Evolutionary conservation across 805 yeast genomes (phyloP), one percentile per base, ranked within the genome.

Genomic region (Kazachstania psychrophila): DNA sequence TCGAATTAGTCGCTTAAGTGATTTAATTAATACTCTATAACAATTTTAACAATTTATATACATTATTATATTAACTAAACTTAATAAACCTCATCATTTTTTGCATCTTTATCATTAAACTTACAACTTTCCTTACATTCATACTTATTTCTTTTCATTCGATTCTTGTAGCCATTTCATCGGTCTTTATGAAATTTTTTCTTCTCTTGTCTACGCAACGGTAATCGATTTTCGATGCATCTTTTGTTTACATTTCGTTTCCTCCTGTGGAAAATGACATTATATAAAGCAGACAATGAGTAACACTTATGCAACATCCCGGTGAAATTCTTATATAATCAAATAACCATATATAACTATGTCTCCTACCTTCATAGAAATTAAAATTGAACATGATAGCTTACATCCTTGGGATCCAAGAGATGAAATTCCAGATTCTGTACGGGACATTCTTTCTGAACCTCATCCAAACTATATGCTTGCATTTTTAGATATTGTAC

Each of bases 1-100:
- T 92, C 70, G 98, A 92, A 79, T 84, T 92, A 68, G 73, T 92
- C 69, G 99, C 98, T 73, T 92, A 86, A 82, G 52, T 60, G 40
- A 15, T 23, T 26, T 45, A 41, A 48, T 46, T 23, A 7, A 25
- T 18, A 12, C n/a, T 23, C 11, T 12, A 23, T 31, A 11, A n/a
- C 23, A 31, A n/a, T n/a, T n/a, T n/a, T n/a, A n/a, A n/a, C n/a
- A n/a, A n/a, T n/a, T n/a, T n/a, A n/a, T n/a, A n/a, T n/a, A n/a
- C n/a, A n/a, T n/a, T n/a, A n/a, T n/a, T n/a, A n/a, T n/a, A n/a
- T n/a, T n/a, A n/a, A n/a, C n/a, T n/a, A n/a, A n/a, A n/a, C n/a
- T n/a, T n/a, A n/a, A n/a, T n/a, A 24, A 24, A 24, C n/a, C 7
- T 24, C 9, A 7, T 12, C 7, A 8, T 24, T 11, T 24, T 13